Evolutionary conservation across 768 basidiomycete genomes (phyloP), one percentile per base, ranked within the genome.

Genomic region (Termitomyces sp.): DNA sequence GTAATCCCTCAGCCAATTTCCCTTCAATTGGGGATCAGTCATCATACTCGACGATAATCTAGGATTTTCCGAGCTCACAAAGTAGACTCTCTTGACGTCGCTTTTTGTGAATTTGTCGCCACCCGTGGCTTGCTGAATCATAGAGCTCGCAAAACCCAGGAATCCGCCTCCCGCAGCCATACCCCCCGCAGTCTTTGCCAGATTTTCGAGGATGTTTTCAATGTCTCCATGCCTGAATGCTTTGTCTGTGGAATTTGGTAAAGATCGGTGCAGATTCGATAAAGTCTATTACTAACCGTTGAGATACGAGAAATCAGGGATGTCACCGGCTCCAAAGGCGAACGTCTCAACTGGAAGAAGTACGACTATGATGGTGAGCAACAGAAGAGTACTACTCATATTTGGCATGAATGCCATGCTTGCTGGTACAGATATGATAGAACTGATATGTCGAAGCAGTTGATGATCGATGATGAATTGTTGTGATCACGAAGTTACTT

Each of bases 191-290:
- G 76, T 73, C 66, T 87, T 88, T 51, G 77, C 77, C 6, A 86
- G 70, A n/a, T 75, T 76, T 35, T 79, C 77, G 27, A 89, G 77
- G 59, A 86, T 77, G 63, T 82, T 81, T 71, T 89, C 87, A 48
- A 89, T 88, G 64, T 90, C 88, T 14, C 87, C 86, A 74, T 89
- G 87, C 50, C 86, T 75, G 69, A 85, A 90, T 0, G 88, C 87
- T 67, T 86, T 88, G 68, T 83, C 82, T 82, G 61, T 25, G 11
- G 35, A 21, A 23, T 37, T 34, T 60, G 30, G 58, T 47, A 39
- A 56, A 43, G 19, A 55, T 27, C 42, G 17, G 37, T 51, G 30
- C 17, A 37, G 32, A 23, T 39, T n/a, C 5, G 11, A 16, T 28
- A 30, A 45, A 42, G 25, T 43, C 30, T 41, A 45, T 48, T 21